Base-by-base conservation (phyloP, 2,329 filamentous ascomycete species). In the Colletotrichum spaethianum region DNA sequence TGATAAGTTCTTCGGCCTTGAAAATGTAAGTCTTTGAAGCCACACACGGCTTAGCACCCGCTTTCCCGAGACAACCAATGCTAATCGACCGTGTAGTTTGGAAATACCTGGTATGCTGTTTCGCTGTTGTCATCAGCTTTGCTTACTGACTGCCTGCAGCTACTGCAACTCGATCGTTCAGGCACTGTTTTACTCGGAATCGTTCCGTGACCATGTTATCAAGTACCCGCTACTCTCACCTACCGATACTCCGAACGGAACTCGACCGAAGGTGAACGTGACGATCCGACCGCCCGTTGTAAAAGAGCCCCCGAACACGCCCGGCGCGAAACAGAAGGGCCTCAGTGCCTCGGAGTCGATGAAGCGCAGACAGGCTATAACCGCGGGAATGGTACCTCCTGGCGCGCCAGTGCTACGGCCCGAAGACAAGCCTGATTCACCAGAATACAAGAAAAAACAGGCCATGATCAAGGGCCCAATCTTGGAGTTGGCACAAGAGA, bases 131-230 rank as follows among this genome's bases (percentile, higher is more conserved):
- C 18, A 16, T 28, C 42, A 53, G 23, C 14, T 26, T 23, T 12
- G n/a, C 46, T 33, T 48, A 48, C 65, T 66, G 57, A 73, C 36
- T 55, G 38, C 12, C 46, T 55, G 50, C 83, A 98, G 96, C 82
- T 99, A 99, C 84, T 98, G 94, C 86, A 99, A 99, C 83, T 99
- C 96, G 18, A 98, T 99, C 78, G 90, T 99, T 70, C 96, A 99
- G 85, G 97, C 95, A 78, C 91, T 99, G 70, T 99, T 97, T 85
- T 98, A 97, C 85, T 98, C 96, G 26, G 93, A 94, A 55, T 91
- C 94, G 40, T 99, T 99, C 82, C 94, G 96, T 83, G 93, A 98
- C 85, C 91, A 96, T 79, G 94, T 99, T 76, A 91, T 99, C 82
- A 95, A 93, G 79, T 99, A 97, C 79, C 96, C 96, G 4, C 88